Conservation (phyloP, 1,139 yeast species). For the Sugiyamaella paludigena region DNA sequence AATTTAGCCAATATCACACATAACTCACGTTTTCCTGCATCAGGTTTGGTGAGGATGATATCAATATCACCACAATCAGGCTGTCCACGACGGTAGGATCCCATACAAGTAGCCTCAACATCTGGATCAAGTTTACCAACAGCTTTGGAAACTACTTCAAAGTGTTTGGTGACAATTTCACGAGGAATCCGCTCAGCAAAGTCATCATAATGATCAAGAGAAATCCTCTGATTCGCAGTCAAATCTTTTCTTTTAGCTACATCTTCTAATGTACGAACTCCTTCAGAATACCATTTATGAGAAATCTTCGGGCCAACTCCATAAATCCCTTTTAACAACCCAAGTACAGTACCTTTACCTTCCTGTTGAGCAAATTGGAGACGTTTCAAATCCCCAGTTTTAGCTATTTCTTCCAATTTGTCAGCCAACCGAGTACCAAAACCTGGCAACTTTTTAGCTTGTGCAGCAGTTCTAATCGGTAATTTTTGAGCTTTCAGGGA, state of each 20-base stretch:
- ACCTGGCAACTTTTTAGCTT: constrained; percentile 45
- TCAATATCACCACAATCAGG: constrained; percentile 58
- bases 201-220: constrained; percentile 52
- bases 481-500: constrained; percentile 36
- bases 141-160: constrained; percentile 37
- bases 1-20: constrained; percentile 35
- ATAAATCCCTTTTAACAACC: constrained; percentile 46
- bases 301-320: constrained; percentile 56
- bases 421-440: constrained; percentile 48
- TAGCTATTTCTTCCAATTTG: constrained; percentile 49
- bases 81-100: constrained; percentile 56
- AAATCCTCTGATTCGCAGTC: constrained; percentile 44
- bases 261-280: constrained; percentile 45
- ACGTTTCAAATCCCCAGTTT: constrained; percentile 43
- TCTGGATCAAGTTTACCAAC: constrained; percentile 42
- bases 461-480: constrained; percentile 41
- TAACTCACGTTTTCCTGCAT: constrained; percentile 29
- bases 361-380: constrained; percentile 35
- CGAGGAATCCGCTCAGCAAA: constrained; percentile 51
- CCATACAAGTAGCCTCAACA: constrained; percentile 47
- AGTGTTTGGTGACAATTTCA: constrained; percentile 47
- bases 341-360: constrained; percentile 34
- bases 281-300: constrained; percentile 43
- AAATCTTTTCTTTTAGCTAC: constrained; percentile 38
- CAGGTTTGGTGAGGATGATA: constrained; percentile 46